Evolutionary conservation across 202 grass and related monocot species (phyloP).

Genomic region (Setaria viridis): DNA sequence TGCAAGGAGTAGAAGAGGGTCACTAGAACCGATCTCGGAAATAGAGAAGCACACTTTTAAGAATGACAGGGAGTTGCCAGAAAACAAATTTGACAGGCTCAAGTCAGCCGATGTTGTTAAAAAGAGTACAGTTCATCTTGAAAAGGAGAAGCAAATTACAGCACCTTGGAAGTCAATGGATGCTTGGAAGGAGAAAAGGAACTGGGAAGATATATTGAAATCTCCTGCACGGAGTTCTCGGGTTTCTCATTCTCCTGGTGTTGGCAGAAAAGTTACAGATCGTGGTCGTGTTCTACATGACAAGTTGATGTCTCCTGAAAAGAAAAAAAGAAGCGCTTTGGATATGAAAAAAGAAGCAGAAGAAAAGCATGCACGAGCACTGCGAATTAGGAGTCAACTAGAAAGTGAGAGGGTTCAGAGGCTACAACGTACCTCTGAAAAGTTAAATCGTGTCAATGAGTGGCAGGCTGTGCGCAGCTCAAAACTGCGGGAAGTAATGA

Average conservation of each 20-base stretch:
- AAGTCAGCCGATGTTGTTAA: conserved; percentile 58
- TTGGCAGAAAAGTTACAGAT: conserved; percentile 82
- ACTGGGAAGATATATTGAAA: conserved; percentile 99
- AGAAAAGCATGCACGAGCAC: conserved; percentile 92
- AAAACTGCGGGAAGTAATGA: conserved; percentile 95
- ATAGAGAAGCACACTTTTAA: conserved; percentile 65
- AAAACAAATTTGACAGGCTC: conserved; percentile 68
- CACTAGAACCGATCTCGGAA: conserved; percentile 80
- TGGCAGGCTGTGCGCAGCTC: conserved; percentile 92
- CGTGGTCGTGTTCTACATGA: conserved; percentile 90
- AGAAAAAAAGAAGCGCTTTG: conserved; percentile 95
- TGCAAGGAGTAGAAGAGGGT: conserved; percentile 74
- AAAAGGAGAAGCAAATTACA: conserved; percentile 76
- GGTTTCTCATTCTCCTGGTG: conserved; percentile 80
- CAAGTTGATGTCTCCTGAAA: conserved; percentile 99
- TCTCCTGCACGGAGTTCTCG: conserved; percentile 77
- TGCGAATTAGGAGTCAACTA: conserved; percentile 91
- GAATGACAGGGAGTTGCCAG: conserved; percentile 67
- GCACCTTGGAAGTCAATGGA: conserved; percentile 86
- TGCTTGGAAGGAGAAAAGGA: conserved; percentile 99
- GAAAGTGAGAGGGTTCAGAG: conserved; percentile 98
- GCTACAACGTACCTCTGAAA: conserved; percentile 95
- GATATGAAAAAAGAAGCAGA: conserved; percentile 96
- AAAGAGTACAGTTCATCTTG: conserved; percentile 50
- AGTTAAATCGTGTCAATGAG: conserved; percentile 94